A percentile compares a stretch with the other conserved stretches of the same genome.
Evolutionary conservation across 768 basidiomycete genomes (phyloP).

Genomic region (Suillus plorans): DNA sequence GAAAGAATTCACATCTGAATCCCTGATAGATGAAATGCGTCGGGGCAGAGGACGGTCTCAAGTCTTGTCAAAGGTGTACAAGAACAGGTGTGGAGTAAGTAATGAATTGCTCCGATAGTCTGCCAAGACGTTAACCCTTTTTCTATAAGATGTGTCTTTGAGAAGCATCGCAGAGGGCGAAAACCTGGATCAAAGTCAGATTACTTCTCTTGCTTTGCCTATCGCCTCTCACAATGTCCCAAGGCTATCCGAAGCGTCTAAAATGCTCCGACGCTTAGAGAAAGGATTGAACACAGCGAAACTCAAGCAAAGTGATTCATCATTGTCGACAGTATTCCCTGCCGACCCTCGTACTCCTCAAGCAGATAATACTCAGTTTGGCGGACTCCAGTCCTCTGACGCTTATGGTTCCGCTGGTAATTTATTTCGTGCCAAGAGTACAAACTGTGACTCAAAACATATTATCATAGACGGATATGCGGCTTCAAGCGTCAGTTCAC

Average conservation of each 20-base stretch:
- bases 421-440: neutral
- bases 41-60: slow-evolving; percentile 81
- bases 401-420: slow-evolving; percentile 29
- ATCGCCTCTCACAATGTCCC: neutral
- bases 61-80: slow-evolving; percentile 81
- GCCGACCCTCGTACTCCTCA: slow-evolving; percentile 28
- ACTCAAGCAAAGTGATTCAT: slow-evolving; percentile 55
- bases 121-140: slow-evolving; percentile 16
- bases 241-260: slow-evolving; percentile 85
- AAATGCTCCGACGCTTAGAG: slow-evolving; percentile 84
- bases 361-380: slow-evolving; percentile 24
- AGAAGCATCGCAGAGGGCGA: slow-evolving; percentile 85
- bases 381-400: slow-evolving; percentile 30
- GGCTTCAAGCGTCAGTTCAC: slow-evolving; percentile 19
- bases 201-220: slow-evolving; percentile 10
- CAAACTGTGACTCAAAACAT: slow-evolving; percentile 1
- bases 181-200: slow-evolving; percentile 88
- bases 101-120: slow-evolving; percentile 12
- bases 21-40: slow-evolving; percentile 82
- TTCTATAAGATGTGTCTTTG: slow-evolving; percentile 68
- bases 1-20: slow-evolving; percentile 14
- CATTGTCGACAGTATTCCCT: slow-evolving; percentile 32
- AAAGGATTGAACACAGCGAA: slow-evolving; percentile 79
- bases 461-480: slow-evolving; percentile 11
- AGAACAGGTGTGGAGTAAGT: slow-evolving; percentile 75